Conservation (phyloP, 2,329 filamentous ascomycete species). For the Rutstroemia sp. region DNA sequence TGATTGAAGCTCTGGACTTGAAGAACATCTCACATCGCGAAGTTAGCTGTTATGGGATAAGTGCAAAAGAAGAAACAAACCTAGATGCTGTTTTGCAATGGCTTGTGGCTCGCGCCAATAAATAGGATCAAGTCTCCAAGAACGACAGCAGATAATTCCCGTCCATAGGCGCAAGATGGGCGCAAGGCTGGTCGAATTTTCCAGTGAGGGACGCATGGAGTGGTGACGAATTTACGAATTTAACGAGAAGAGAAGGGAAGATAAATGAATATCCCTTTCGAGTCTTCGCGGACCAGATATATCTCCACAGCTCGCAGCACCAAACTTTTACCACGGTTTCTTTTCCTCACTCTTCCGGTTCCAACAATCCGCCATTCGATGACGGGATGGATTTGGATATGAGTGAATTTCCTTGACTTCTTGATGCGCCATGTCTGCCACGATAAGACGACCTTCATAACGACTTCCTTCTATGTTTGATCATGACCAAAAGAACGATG, state of each 20-base stretch:
- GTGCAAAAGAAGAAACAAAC: slow-evolving; percentile 97
- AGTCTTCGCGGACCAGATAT: slow-evolving; percentile 40
- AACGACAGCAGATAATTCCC: slow-evolving; percentile 1
- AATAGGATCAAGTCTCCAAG: slow-evolving; percentile 39
- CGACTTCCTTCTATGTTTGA: slow-evolving; percentile 4
- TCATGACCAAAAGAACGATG: not conserved
- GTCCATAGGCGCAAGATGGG: not conserved
- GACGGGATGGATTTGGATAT: not conserved
- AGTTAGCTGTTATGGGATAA: slow-evolving; percentile 98
- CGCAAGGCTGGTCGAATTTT: not conserved
- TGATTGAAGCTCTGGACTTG: slow-evolving; percentile 88
- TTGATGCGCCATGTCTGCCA: slow-evolving; percentile 11
- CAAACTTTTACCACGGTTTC: slow-evolving; percentile 10
- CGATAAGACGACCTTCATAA: slow-evolving; percentile 26
- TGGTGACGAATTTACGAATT: slow-evolving; percentile 37
- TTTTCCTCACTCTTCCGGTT: not conserved
- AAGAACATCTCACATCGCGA: slow-evolving; percentile 86
- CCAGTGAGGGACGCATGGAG: not conserved
- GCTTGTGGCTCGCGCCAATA: slow-evolving; percentile 82
- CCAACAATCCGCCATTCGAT: not conserved
- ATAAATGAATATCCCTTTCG: slow-evolving; percentile 31
- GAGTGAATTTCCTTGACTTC: slow-evolving; percentile 10
- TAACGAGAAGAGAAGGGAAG: slow-evolving; percentile 46
- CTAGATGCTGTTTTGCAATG: slow-evolving; percentile 94
- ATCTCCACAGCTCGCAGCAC: slow-evolving; percentile 32